A percentile compares a stretch with the other conserved stretches of the same genome.
These are phyloP conservation scores for Monosporascus sp. DNA, from an alignment of 2,329 filamentous ascomycete genomes.

Conservation along the genomic window DNA sequence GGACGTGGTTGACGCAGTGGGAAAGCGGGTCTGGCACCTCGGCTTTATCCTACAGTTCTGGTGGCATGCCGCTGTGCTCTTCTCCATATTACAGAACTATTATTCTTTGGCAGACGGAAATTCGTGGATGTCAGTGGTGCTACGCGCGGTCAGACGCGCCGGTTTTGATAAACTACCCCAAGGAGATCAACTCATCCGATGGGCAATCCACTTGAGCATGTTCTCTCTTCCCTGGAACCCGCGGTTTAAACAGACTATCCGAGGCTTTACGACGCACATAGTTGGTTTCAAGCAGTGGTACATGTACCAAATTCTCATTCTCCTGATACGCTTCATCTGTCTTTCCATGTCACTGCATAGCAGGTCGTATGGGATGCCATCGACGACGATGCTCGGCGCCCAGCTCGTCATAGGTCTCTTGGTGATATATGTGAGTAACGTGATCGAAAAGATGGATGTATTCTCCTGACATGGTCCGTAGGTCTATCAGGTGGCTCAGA, in stretches of 20 bases:
- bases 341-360: conserved; percentile 36
- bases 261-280: conserved; percentile 56
- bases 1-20: conserved; percentile 37
- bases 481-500: conserved; percentile 40
- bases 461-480: conserved; percentile 24
- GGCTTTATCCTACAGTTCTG: conserved; percentile 30
- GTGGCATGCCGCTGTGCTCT: conserved; percentile 43
- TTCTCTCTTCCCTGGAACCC: conserved; percentile 65
- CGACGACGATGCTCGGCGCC: conserved; percentile 40
- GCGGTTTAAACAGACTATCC: conserved; percentile 52
- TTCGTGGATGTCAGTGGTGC: conserved; percentile 8
- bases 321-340: conserved; percentile 50
- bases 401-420: conserved; percentile 52
- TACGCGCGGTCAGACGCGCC: conserved; percentile 13
- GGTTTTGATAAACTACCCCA: conserved; percentile 32
- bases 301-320: conserved; percentile 54
- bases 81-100: conserved; percentile 15
- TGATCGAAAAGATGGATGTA: not conserved
- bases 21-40: conserved; percentile 43
- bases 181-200: conserved; percentile 36
- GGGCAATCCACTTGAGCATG: conserved; percentile 44
- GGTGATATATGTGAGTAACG: conserved; percentile 45
- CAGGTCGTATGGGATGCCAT: conserved; percentile 31
- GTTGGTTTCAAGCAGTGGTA: conserved; percentile 61
- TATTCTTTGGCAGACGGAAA: conserved; percentile 9